A percentile compares a stretch with the other conserved stretches of the same genome.
phyloP scores from a whole-genome alignment of 257 asterid genomes.

The Perilla frutescens region DNA sequence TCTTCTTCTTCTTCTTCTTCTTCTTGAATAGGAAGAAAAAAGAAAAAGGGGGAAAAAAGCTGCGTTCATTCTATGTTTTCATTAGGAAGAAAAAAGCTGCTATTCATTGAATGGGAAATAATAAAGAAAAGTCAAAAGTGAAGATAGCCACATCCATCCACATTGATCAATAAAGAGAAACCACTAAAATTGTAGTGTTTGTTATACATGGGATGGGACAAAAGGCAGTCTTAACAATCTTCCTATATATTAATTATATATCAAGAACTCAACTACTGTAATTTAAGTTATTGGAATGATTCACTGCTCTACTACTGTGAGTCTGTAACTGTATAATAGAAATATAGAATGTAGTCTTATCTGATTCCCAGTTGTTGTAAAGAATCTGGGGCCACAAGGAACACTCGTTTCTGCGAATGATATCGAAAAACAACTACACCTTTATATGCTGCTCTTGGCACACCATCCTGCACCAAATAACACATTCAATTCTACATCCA shows the following conservation, averaged over 20 bases:
- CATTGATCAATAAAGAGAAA: not conserved
- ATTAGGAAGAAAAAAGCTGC: no score
- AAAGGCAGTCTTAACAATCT: constrained; percentile 18
- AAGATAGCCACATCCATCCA: not conserved
- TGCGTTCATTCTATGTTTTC: no score
- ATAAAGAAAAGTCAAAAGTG: not conserved
- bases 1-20: no score
- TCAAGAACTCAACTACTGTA: no score
- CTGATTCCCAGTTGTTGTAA: constrained; percentile 71
- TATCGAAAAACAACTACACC: constrained; percentile 87
- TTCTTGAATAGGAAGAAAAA: no score
- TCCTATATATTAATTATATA: no score
- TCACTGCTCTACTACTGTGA: no score
- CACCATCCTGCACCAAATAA: constrained; percentile 72
- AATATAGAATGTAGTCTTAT: no score
- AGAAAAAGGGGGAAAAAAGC: no score
- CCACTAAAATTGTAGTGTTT: not conserved
- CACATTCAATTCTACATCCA: no score
- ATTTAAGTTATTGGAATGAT: no score
- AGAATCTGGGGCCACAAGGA: constrained; percentile 85
- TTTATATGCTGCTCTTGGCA: constrained; percentile 92
- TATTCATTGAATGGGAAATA: constrained; percentile 18
- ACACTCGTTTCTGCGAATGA: constrained; percentile 72
- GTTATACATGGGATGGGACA: constrained; percentile 24
- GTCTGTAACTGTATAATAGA: no score